Evolutionary conservation across 768 basidiomycete genomes (phyloP), one percentile per base, ranked within the genome.

Genomic region (Daedaleopsis sinensis): DNA sequence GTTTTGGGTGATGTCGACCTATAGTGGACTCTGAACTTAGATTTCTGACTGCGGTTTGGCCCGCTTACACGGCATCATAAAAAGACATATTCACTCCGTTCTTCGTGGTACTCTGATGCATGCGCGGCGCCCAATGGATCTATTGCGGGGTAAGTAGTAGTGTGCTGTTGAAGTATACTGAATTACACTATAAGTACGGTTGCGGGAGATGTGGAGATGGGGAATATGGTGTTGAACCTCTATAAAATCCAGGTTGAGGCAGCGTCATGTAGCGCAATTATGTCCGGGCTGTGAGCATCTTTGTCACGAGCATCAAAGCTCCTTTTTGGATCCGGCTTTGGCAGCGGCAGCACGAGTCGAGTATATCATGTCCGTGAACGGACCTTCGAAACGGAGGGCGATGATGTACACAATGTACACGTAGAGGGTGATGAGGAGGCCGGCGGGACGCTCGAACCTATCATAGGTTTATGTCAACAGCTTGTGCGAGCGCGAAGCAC

Each of bases 371-470:
- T 88, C 84, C 36, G 90, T 93, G 78, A 92, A 92, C 0, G 90
- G 90, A 15, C 94, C 94, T 79, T 99, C 97, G 71, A 84, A 98
- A 27, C 81, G 82, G 52, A 98, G 80, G 3, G 96, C 96, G 59
- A 96, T 80, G 53, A 83, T 58, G 73, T 98, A 98, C 46, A 90
- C 86, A 56, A 93, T 73, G 74, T 91, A 92, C 24, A 98, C 93
- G 72, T 92, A 91, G 47, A 82, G 62, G 2, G 93, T 86, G 70
- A 99, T 80, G 57, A 93, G 65, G 23, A 99, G 70, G 0, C 96
- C 96, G 2, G 87, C 90, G 1, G 94, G 95, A 23, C 88, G 82
- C 71, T 93, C 91, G 69, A 87, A 91, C 93, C 93, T 94, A 37
- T 2, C 4, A 35, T 24, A 52, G 23, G 27, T 50, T 19, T 38